Evolutionary conservation across 129 eudicot species (phyloP).

Genomic region (Pseudognaphalium luteoalbum): DNA sequence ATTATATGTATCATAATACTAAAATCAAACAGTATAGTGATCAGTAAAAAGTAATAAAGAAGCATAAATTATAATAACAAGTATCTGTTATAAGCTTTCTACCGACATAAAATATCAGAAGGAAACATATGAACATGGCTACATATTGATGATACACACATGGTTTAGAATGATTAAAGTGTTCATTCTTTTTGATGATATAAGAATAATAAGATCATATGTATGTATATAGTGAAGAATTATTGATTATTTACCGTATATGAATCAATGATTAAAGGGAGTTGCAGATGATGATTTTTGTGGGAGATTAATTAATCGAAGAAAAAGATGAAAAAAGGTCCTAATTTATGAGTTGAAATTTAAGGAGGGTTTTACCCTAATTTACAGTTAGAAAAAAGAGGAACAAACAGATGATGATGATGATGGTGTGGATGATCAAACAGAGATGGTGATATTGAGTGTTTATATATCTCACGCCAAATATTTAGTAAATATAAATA

Average conservation of each 20-base stretch:
- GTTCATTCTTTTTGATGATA: conserved; percentile 1
- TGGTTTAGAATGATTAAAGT: conserved; percentile 12
- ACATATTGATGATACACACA: conserved; percentile 8
- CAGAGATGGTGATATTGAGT: conserved; percentile 10
- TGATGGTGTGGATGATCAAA: conserved; percentile 23
- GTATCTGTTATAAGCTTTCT: neutral
- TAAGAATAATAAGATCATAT: neutral
- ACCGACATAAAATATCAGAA: neutral
- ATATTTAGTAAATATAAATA: no score
- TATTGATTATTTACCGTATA: conserved; percentile 17
- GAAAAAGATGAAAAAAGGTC: neutral
- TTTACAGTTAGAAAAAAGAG: conserved; percentile 35
- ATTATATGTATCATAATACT: neutral
- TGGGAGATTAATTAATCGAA: conserved; percentile 21
- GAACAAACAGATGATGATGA: conserved; percentile 25
- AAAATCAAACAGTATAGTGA: conserved; percentile 1
- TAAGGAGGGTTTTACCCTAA: conserved; percentile 40
- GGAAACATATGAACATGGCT: conserved; percentile 12
- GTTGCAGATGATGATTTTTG: conserved; percentile 25
- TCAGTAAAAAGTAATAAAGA: neutral
- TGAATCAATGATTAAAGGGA: neutral
- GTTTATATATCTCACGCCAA: neutral
- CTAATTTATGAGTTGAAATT: conserved; percentile 16
- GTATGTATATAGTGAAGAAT: conserved; percentile 7
- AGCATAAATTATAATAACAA: neutral